phyloP scores from a whole-genome alignment of 1,139 yeast species.

The Tardiomyces digboiensis region DNA sequence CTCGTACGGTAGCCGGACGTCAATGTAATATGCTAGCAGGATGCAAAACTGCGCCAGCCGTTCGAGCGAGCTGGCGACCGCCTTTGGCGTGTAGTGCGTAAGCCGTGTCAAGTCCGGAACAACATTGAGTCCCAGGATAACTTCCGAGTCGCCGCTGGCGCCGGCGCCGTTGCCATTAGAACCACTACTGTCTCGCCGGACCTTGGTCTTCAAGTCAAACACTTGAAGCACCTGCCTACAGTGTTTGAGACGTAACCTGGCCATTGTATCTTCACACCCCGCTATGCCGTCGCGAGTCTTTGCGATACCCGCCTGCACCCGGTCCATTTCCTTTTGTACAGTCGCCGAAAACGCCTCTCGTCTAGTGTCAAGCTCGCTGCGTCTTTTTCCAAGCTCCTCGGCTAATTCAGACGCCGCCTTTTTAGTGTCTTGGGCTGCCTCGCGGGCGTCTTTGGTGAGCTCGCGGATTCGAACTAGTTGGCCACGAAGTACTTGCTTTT shows the following conservation, averaged over 20 bases:
- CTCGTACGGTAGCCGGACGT: slow-evolving; percentile 23
- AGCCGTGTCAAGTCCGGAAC: slow-evolving; percentile 24
- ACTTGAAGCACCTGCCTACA: not conserved
- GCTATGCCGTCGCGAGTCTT: not conserved
- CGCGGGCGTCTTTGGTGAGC: not conserved
- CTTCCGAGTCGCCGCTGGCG: not conserved
- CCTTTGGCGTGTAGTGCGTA: slow-evolving; percentile 19
- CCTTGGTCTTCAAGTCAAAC: not conserved
- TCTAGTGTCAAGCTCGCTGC: not conserved
- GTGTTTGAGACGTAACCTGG: not conserved
- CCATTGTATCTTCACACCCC: not conserved
- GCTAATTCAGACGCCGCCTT: too few species aligned
- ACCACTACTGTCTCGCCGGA: not conserved
- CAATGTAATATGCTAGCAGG: slow-evolving; percentile 25
- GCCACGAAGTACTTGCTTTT: not conserved
- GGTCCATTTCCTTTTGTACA: not conserved
- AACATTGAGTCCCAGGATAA: not conserved
- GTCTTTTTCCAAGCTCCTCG: not conserved
- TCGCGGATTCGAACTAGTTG: not conserved
- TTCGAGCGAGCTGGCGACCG: slow-evolving; percentile 25
- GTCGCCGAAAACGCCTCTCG: not conserved
- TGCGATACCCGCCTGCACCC: not conserved
- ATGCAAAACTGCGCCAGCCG: slow-evolving; percentile 22
- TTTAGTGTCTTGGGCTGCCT: not conserved
- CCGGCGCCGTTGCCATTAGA: not conserved